Evolutionary conservation across 2,329 filamentous ascomycete species (phyloP).

Genomic region (Penicillium sp.): DNA sequence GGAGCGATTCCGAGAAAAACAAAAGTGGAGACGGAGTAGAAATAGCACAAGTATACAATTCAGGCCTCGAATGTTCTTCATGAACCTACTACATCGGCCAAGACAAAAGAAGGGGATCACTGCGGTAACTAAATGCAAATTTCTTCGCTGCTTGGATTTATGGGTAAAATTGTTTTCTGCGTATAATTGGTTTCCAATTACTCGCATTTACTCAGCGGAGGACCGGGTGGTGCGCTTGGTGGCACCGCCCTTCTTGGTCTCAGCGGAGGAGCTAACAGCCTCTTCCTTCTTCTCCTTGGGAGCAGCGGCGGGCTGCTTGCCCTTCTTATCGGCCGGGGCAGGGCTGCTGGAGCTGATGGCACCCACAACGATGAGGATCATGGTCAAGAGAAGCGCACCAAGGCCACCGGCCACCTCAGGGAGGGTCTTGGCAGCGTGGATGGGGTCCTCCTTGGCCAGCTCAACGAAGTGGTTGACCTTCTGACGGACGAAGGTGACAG

Average conservation of each 20-base stretch:
- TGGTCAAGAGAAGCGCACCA: conserved; percentile 65
- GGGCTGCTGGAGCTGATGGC: conserved; percentile 63
- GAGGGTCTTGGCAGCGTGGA: conserved; percentile 82
- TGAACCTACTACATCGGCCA: conserved; percentile 2
- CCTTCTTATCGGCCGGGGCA: conserved; percentile 68
- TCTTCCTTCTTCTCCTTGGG: conserved; percentile 65
- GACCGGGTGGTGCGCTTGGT: conserved; percentile 59
- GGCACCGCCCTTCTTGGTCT: conserved; percentile 70
- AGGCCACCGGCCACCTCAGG: conserved; percentile 86
- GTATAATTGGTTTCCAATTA: background rate
- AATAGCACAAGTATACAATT: conserved; percentile 11
- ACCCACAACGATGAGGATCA: conserved; percentile 68
- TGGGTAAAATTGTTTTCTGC: conserved; percentile 13
- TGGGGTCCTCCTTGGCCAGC: conserved; percentile 76
- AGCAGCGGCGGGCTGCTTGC: conserved; percentile 67
- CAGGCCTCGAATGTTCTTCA: conserved; percentile 2
- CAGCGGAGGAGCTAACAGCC: conserved; percentile 59
- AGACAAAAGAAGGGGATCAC: conserved; percentile 7
- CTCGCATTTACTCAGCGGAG: conserved; percentile 35
- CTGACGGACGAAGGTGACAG: conserved; percentile 81
- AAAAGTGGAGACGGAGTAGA: background rate
- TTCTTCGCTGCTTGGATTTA: conserved; percentile 11
- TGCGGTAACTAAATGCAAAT: conserved; percentile 7
- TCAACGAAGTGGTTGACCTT: conserved; percentile 89
- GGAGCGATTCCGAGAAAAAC: background rate